Conservation (phyloP, 2,329 filamentous ascomycete species). For the Calonectria pteridis region DNA sequence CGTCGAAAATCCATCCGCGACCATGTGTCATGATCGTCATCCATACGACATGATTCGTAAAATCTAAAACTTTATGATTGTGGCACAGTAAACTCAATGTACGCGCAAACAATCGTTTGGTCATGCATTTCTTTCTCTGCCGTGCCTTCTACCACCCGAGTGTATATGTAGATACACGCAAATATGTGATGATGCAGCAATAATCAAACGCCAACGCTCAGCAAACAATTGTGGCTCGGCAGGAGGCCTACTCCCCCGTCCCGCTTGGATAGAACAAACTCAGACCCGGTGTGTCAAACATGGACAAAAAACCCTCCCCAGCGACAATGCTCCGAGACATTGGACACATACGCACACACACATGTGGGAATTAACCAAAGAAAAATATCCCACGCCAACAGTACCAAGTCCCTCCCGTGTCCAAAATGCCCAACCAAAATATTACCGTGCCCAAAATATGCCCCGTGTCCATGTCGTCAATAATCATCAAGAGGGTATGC, state of each 20-base stretch:
- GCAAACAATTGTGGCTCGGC: background rate
- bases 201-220: constrained; percentile 16
- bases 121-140: background rate
- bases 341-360: background rate
- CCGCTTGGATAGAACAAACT: constrained; percentile 9
- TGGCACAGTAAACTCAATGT: background rate
- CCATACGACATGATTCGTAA: background rate
- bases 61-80: background rate
- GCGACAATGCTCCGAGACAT: constrained; percentile 18
- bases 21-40: background rate
- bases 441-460: background rate
- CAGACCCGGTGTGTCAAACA: background rate
- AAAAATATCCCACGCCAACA: background rate
- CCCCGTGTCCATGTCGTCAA: constrained; percentile 17
- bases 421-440: constrained; percentile 17
- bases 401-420: background rate
- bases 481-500: constrained; percentile 15
- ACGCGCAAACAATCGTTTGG: background rate
- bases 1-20: no score
- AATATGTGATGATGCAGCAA: background rate
- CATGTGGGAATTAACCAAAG: background rate
- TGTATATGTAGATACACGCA: constrained; percentile 13
- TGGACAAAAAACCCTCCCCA: constrained; percentile 11
- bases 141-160: background rate
- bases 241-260: background rate